Conservation (phyloP, 805 yeast genomes). For the Candida easanensis region DNA sequence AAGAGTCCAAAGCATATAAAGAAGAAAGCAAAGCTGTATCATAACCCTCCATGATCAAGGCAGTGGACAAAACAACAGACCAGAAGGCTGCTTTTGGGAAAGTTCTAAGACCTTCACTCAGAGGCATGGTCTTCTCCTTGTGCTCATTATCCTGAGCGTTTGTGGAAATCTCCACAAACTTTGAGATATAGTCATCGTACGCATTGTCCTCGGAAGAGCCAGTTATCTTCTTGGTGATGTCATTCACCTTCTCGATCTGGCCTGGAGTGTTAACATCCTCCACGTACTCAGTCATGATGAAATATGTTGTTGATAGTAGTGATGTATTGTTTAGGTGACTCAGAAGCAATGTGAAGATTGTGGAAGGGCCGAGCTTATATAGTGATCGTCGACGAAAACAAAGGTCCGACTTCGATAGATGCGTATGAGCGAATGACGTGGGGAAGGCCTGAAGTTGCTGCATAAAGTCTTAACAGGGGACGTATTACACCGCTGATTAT, state of each 20-base stretch:
- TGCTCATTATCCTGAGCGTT: slow-evolving; percentile 19
- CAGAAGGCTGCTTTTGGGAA: slow-evolving; percentile 34
- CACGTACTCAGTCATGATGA: slow-evolving; percentile 15
- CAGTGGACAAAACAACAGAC: slow-evolving; percentile 37
- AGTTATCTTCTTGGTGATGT: slow-evolving; percentile 11
- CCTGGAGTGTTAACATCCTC: slow-evolving; percentile 17
- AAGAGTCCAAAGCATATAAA: slow-evolving; percentile 37
- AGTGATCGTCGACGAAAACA: too few species aligned
- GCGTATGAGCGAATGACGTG: too few species aligned
- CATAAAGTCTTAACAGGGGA: too few species aligned
- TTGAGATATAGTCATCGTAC: slow-evolving; percentile 19
- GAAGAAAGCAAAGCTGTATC: slow-evolving; percentile 35
- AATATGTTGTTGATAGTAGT: too few species aligned
- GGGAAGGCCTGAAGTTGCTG: too few species aligned
- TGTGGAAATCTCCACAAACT: slow-evolving; percentile 20
- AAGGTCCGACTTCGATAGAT: too few species aligned
- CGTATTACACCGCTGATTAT: too few species aligned
- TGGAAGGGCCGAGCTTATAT: too few species aligned
- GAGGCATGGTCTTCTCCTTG: slow-evolving; percentile 16
- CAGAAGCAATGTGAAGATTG: too few species aligned
- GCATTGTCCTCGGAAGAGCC: slow-evolving; percentile 4
- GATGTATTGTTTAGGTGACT: too few species aligned
- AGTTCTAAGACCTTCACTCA: slow-evolving; percentile 20
- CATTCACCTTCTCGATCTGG: slow-evolving; percentile 4
- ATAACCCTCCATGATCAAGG: slow-evolving; percentile 42